Evolutionary conservation across 1,284 basidiomycete species (phyloP).

Genomic region (Tylopilus orsonianus): DNA sequence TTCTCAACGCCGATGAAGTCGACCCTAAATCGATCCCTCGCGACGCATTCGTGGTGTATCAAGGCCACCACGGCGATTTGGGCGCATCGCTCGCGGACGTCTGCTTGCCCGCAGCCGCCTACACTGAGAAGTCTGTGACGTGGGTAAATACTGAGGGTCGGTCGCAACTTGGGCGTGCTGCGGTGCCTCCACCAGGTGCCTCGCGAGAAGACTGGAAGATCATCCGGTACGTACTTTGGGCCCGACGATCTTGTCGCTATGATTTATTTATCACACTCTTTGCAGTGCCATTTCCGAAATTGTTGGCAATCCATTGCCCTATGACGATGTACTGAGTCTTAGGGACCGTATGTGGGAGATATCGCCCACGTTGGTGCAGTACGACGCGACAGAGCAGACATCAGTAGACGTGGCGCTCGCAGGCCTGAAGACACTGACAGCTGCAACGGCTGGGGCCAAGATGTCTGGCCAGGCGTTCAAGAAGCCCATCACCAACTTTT

Average conservation of each 20-base stretch:
- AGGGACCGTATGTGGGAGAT: conserved; percentile 98
- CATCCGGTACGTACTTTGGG: conserved; percentile 58
- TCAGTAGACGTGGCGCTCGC: conserved; percentile 69
- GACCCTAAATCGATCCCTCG: conserved; percentile 89
- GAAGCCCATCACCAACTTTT: conserved; percentile 92
- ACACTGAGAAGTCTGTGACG: conserved; percentile 93
- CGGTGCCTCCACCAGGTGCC: conserved; percentile 94
- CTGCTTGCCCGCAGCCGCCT: conserved; percentile 89
- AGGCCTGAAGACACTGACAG: conserved; percentile 66
- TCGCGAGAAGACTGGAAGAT: conserved; percentile 99
- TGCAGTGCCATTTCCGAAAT: conserved; percentile 91
- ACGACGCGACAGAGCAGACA: conserved; percentile 83
- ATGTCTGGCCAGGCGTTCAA: conserved; percentile 64
- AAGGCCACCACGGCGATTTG: conserved; percentile 97
- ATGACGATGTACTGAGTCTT: conserved; percentile 86
- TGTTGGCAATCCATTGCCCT: conserved; percentile 77
- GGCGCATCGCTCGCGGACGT: conserved; percentile 98
- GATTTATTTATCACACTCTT: not conserved
- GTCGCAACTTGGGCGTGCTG: conserved; percentile 87
- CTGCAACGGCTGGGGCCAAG: conserved; percentile 53
- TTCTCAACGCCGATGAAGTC: conserved; percentile 95
- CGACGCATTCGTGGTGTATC: conserved; percentile 97
- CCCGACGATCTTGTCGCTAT: not conserved
- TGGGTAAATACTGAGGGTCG: conserved; percentile 99
- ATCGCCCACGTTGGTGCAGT: conserved; percentile 87